phyloP scores from a whole-genome alignment of 2,329 filamentous ascomycete genomes.

The Alternaria rosae region DNA sequence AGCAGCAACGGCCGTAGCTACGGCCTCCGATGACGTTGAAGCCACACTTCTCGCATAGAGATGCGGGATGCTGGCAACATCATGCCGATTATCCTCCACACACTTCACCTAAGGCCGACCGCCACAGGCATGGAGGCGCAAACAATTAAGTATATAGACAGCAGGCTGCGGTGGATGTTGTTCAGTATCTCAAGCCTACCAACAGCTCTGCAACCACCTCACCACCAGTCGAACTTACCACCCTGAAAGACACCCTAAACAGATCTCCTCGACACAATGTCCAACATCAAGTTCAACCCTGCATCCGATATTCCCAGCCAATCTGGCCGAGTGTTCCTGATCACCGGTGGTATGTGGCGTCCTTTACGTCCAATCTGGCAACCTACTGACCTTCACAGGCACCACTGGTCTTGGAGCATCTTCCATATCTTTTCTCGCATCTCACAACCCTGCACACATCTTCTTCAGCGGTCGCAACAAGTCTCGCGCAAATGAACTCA shows the following conservation, averaged over 20 bases:
- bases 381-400: constrained; percentile 32
- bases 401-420: constrained; percentile 58
- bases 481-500: constrained; percentile 50
- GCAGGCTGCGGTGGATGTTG: background rate
- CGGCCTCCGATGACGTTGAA: background rate
- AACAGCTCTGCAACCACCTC: background rate
- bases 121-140: background rate
- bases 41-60: background rate
- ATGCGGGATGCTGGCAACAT: background rate
- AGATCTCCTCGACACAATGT: background rate
- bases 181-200: background rate
- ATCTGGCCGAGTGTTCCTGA: constrained; percentile 14
- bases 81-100: background rate
- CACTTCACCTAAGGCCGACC: background rate
- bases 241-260: background rate
- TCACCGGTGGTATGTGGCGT: constrained; percentile 18
- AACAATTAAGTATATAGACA: background rate
- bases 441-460: constrained; percentile 54
- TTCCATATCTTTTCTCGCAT: constrained; percentile 53
- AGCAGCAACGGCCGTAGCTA: background rate
- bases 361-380: background rate
- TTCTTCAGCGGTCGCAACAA: constrained; percentile 56
- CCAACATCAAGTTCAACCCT: constrained; percentile 10
- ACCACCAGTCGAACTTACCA: background rate
- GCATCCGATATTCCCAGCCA: constrained; percentile 11